phyloP scores from a whole-genome alignment of 768 basidiomycete genomes.

The Podaxis rugospora region DNA sequence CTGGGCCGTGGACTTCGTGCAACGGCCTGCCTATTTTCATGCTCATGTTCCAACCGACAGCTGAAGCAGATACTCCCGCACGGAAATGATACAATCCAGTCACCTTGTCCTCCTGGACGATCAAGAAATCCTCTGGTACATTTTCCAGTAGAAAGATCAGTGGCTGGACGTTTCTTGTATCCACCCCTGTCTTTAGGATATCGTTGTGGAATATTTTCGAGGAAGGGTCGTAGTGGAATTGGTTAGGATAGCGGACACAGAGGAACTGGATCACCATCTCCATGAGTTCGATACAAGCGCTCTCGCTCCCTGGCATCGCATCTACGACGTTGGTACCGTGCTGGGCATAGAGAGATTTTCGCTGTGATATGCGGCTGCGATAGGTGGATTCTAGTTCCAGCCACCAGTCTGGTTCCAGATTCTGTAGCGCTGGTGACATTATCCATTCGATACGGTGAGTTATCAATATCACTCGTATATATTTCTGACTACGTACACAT shows the following conservation, averaged over 20 bases:
- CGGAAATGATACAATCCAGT: conserved; percentile 40
- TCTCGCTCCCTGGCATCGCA: conserved; percentile 43
- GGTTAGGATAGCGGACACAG: conserved; percentile 51
- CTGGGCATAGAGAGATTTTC: conserved; percentile 31
- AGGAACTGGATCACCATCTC: conserved; percentile 54
- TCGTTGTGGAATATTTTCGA: conserved; percentile 36
- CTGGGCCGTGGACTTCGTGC: conserved; percentile 40
- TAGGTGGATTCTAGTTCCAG: conserved; percentile 55
- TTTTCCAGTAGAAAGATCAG: conserved; percentile 43
- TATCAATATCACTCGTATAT: neutral
- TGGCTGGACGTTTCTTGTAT: conserved; percentile 28
- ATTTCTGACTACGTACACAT: conserved; percentile 37
- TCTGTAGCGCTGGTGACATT: conserved; percentile 33
- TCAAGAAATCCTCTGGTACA: conserved; percentile 48
- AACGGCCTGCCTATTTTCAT: conserved; percentile 45
- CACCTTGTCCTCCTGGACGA: conserved; percentile 35
- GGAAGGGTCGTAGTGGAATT: conserved; percentile 35
- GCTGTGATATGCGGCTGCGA: conserved; percentile 35
- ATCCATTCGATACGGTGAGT: neutral
- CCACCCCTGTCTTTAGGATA: conserved; percentile 31
- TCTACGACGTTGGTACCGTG: conserved; percentile 40
- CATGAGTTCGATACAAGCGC: conserved; percentile 47
- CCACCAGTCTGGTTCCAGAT: conserved; percentile 51
- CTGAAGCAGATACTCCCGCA: conserved; percentile 43
- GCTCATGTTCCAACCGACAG: conserved; percentile 44